Conservation (phyloP, 1,139 yeast genomes). For the Geotrichum aggregatum region DNA sequence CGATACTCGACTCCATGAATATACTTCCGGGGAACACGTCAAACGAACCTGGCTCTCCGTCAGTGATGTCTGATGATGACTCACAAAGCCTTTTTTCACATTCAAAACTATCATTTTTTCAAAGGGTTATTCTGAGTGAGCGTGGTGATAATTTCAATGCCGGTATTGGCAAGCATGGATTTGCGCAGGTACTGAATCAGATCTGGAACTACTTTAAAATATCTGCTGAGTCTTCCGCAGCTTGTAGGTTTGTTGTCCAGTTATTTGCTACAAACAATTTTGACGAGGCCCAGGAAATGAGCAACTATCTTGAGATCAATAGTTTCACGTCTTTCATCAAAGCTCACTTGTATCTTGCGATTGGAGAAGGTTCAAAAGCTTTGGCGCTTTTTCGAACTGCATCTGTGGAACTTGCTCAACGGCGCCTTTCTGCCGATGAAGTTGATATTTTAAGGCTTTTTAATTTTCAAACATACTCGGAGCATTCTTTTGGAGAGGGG, state of each 20-base stretch:
- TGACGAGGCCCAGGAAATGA: constrained; percentile 16
- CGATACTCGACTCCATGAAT: constrained; percentile 18
- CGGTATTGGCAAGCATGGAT: not conserved
- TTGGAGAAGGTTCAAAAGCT: constrained; percentile 25
- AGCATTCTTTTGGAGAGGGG: constrained; percentile 22
- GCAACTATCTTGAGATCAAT: constrained; percentile 25
- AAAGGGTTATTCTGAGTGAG: constrained; percentile 1
- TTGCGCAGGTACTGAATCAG: not conserved
- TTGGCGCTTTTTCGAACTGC: constrained; percentile 23
- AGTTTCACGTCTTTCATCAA: constrained; percentile 27
- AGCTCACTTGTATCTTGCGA: constrained; percentile 26
- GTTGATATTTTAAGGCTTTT: constrained; percentile 17
- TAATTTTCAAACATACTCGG: constrained; percentile 3
- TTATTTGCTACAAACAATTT: constrained; percentile 6
- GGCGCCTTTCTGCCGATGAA: constrained; percentile 15
- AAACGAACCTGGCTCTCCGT: too few relatives aligned
- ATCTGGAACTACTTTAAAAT: constrained; percentile 8
- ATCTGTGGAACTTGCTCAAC: constrained; percentile 23
- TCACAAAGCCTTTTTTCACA: too few relatives aligned
- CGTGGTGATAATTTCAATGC: not conserved
- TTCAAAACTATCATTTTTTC: constrained; percentile 7
- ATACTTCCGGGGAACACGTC: not conserved
- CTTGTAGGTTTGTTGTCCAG: constrained; percentile 6
- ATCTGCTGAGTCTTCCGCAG: constrained; percentile 1
- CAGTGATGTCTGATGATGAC: too few relatives aligned